Evolutionary conservation across 768 basidiomycete species (phyloP).

Genomic region (Butyriboletus loyo): DNA sequence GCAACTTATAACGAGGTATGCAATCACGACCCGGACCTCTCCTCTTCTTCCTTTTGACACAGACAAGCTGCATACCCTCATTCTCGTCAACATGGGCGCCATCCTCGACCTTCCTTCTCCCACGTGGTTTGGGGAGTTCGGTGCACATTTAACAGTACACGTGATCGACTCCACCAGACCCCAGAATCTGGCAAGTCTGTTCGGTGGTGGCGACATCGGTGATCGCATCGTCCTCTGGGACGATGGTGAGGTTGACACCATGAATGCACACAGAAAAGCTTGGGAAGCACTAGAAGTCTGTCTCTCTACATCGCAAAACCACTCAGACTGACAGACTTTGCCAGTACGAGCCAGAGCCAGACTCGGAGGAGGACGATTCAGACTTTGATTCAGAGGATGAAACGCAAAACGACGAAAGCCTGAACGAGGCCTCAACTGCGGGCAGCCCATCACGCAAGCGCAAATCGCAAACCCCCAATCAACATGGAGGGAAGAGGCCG

Average conservation of each 20-base stretch:
- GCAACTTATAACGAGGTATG: constrained; percentile 64
- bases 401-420: constrained; percentile 38
- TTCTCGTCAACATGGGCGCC: constrained; percentile 90
- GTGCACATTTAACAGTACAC: constrained; percentile 66
- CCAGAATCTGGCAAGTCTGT: constrained; percentile 83
- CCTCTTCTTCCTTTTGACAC: neutral
- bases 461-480: constrained; percentile 39
- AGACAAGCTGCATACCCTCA: constrained; percentile 76
- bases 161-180: constrained; percentile 94
- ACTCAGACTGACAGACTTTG: constrained; percentile 6
- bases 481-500: constrained; percentile 52
- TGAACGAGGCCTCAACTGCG: constrained; percentile 40
- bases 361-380: constrained; percentile 57
- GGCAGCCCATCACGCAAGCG: constrained; percentile 47
- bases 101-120: constrained; percentile 76
- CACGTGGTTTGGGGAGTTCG: constrained; percentile 76
- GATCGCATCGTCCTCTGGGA: constrained; percentile 90
- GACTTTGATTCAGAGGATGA: constrained; percentile 45
- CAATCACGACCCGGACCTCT: neutral
- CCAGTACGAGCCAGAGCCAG: constrained; percentile 77
- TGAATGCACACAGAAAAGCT: constrained; percentile 71
- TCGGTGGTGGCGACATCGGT: constrained; percentile 62
- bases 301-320: neutral
- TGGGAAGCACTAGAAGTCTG: constrained; percentile 83
- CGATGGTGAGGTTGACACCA: constrained; percentile 72